Base-by-base conservation (phyloP, 768 basidiomycete species). In the Rhodosporidiobolus odoratus region DNA sequence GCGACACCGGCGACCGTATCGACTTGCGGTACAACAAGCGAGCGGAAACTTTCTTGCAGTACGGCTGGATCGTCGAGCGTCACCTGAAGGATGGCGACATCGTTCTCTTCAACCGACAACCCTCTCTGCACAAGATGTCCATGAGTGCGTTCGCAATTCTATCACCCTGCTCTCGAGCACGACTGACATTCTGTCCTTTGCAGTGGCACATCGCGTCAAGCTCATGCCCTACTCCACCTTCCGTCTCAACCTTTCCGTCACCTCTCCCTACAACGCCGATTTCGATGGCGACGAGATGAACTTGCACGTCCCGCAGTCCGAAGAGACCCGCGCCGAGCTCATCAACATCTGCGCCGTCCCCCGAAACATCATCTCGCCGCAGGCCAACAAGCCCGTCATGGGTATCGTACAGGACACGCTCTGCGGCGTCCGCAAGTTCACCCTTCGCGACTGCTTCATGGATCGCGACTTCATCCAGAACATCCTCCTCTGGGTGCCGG, bases 241-340 rank as follows among this genome's bases (percentile, higher is more conserved):
- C 84, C 94, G 96, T 66, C 81, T 98, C 74, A 98, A 98, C 80
- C 87, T 98, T 72, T 98, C 96, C 65, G 96, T 98, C 30, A 78
- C 77, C 23, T 92, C 95, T 45, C 96, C 96, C 0, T 98, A 99
- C 82, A 98, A 99, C 77, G 96, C 96, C 79, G 96, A 99, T 82
- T 99, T 98, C 81, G 96, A 98, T 78, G 96, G 96, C 75, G 96
- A 98, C 78, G 96, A 99, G 80, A 99, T 98, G 96, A 98, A 99
- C 82, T 91, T 98, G 89, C 96, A 98, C 79, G 88, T 99, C 47
- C 96, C 96, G 34, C 96, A 99, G 79, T 93, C 91, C 67, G 96
- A 98, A 80, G 96, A 99, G 80, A 98, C 96, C 41, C 86, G 96
- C 64, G 95, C 96, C 0, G 96, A 99, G 79, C 84, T 98, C n/a